Conservation (phyloP, 441 rosid species). For the California macrophylla region DNA sequence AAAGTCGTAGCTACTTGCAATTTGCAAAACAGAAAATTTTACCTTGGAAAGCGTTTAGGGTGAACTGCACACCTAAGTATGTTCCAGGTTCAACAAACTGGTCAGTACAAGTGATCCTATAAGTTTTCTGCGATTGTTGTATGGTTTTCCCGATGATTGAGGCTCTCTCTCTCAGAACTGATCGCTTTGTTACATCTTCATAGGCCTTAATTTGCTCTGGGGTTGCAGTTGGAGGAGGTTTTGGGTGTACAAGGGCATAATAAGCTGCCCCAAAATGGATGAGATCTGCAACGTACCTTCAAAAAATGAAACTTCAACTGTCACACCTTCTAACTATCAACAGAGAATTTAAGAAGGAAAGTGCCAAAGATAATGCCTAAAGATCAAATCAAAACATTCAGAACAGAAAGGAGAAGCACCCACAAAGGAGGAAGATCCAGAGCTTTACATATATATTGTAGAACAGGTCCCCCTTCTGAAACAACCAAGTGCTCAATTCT, state of each 20-base stretch:
- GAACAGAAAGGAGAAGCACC: slow-evolving; percentile 20
- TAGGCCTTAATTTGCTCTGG: slow-evolving; percentile 49
- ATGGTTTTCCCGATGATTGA: slow-evolving; percentile 72
- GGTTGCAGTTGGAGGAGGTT: slow-evolving; percentile 69
- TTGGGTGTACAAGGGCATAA: slow-evolving; percentile 72
- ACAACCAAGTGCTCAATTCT: slow-evolving; percentile 79
- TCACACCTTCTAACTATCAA: slow-evolving; percentile 19
- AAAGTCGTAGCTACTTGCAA: not conserved
- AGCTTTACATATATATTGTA: slow-evolving; percentile 44
- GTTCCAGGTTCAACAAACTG: slow-evolving; percentile 69
- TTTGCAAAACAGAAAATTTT: not conserved
- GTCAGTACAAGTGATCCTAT: slow-evolving; percentile 41
- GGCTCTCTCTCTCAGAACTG: slow-evolving; percentile 44
- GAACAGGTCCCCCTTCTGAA: slow-evolving; percentile 45
- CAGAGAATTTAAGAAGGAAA: not conserved
- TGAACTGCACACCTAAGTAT: slow-evolving; percentile 79
- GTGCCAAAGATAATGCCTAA: not conserved
- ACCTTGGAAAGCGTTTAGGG: slow-evolving; percentile 87
- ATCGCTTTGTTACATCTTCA: slow-evolving; percentile 51
- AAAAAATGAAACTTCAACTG: slow-evolving; percentile 37
- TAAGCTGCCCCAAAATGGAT: slow-evolving; percentile 78
- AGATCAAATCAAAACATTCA: not conserved
- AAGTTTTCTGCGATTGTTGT: slow-evolving; percentile 76
- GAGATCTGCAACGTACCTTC: slow-evolving; percentile 92
- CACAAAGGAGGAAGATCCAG: slow-evolving; percentile 75